phyloP scores from a whole-genome alignment of 192 early-diverging fungal genomes.

The Obelidium mucronatum region DNA sequence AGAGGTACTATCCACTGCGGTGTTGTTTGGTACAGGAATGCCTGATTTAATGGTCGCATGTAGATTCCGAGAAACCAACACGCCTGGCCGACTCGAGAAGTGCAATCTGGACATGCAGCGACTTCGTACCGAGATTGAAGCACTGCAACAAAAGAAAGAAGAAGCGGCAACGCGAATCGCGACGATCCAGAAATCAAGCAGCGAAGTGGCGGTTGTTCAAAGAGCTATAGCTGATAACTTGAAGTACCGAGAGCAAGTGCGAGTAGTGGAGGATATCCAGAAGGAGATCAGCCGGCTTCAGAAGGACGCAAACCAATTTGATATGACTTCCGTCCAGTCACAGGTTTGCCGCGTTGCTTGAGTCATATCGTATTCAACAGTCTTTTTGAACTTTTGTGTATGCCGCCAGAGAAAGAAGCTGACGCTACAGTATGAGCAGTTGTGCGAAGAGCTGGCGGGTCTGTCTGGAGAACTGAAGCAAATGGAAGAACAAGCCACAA shows the following conservation, averaged over 20 bases:
- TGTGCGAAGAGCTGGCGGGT: slow-evolving; percentile 57
- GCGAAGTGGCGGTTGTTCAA: slow-evolving; percentile 38
- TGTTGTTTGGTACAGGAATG: not conserved
- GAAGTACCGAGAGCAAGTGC: slow-evolving; percentile 55
- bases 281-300: slow-evolving; percentile 49
- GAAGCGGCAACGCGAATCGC: slow-evolving; percentile 47
- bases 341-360: slow-evolving; percentile 9
- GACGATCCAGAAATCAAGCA: slow-evolving; percentile 33
- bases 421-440: slow-evolving; percentile 46
- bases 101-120: slow-evolving; percentile 27
- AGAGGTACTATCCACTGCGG: not conserved
- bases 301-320: slow-evolving; percentile 38
- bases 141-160: slow-evolving; percentile 49
- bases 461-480: slow-evolving; percentile 82
- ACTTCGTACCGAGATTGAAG: slow-evolving; percentile 34
- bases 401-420: slow-evolving; percentile 41
- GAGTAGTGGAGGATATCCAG: slow-evolving; percentile 37
- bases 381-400: slow-evolving; percentile 12
- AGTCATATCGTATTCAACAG: not conserved
- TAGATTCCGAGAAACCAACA: slow-evolving; percentile 28
- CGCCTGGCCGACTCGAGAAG: slow-evolving; percentile 24
- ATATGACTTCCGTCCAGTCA: not conserved
- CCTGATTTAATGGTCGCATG: not conserved
- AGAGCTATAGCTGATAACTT: slow-evolving; percentile 56
- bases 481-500: slow-evolving; percentile 74